Conservation (phyloP, 2,329 filamentous ascomycete species). For the Pyrenochaeta sp. region DNA sequence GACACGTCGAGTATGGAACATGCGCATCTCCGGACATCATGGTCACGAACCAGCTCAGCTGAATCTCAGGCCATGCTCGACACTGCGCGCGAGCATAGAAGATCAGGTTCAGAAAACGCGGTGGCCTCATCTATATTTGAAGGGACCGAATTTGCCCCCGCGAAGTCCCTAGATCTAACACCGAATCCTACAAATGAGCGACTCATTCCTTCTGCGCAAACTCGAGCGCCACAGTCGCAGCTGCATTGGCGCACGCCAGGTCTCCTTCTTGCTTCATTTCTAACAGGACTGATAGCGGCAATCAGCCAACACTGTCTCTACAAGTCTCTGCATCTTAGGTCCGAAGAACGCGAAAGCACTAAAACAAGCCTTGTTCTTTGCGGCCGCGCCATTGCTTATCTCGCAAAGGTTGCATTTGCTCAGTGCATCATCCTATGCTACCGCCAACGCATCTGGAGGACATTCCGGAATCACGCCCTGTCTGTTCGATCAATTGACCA, state of each 20-base stretch:
- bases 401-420: constrained; percentile 45
- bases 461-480: constrained; percentile 38
- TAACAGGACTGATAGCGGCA: constrained; percentile 38
- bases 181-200: constrained; percentile 39
- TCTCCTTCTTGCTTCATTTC: constrained; percentile 35
- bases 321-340: constrained; percentile 33
- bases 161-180: too few species aligned
- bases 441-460: constrained; percentile 47
- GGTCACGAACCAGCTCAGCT: too few species aligned
- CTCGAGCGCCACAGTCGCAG: constrained; percentile 38
- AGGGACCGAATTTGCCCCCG: too few species aligned
- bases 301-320: constrained; percentile 44
- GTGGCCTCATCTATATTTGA: too few species aligned
- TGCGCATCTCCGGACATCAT: too few species aligned
- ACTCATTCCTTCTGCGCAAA: constrained; percentile 41
- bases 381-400: constrained; percentile 45
- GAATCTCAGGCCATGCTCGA: too few species aligned
- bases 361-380: constrained; percentile 43
- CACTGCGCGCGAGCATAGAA: too few species aligned
- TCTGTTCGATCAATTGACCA: constrained; percentile 47
- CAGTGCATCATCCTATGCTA: constrained; percentile 40
- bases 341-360: constrained; percentile 32
- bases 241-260: constrained; percentile 48
- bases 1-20: too few species aligned
- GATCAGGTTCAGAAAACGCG: too few species aligned